Evolutionary conservation across 225 moss, liverwort and hornwort genomes (phyloP), one percentile per base, ranked within the genome.

Genomic region (Neckera pumila): DNA sequence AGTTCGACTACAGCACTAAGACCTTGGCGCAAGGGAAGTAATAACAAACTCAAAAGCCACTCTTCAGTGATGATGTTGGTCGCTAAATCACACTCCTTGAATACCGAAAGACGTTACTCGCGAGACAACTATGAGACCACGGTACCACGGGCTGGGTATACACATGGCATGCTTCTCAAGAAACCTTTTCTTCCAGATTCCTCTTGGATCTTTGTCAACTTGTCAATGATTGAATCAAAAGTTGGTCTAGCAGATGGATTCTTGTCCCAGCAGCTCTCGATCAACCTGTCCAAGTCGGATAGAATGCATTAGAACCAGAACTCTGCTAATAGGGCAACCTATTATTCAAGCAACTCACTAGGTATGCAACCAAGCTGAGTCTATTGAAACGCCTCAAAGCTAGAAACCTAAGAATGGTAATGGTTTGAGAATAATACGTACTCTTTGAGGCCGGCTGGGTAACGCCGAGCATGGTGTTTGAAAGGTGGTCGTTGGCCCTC

Each of bases 401-500:
- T 49, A 49, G 21, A 84, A 61, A 59, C 56, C 36, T 79, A n/a
- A 89, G 19, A 63, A 42, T 33, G 38, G 27, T 54, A 62, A 53
- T 61, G 64, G 86, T 38, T 56, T 61, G 76, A 84, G 69, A 67
- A 60, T 56, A 23, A 28, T 28, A 84, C 89, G n/a, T 93, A 96
- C 96, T 97, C 94, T 92, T 93, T 96, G 63, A 97, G 89, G 12
- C 76, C 85, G 61, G 87, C 65, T 77, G 97, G 95, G 86, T 95
- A 97, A 53, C 94, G 93, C 67, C 95, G 91, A 51, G 88, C 89
- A 78, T 88, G 92, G 82, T 95, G 95, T 88, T 72, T 95, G 89
- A 98, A 98, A 60, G 96, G 91, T 40, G 98, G 96, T 82, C 98
- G 87, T 78, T 85, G 89, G 25, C 89, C 82, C 33, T 87, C 89